Evolutionary conservation across 163 green algal genomes (phyloP), one percentile per base, ranked within the genome.

Genomic region (Coccomyxa subellipsoidea): DNA sequence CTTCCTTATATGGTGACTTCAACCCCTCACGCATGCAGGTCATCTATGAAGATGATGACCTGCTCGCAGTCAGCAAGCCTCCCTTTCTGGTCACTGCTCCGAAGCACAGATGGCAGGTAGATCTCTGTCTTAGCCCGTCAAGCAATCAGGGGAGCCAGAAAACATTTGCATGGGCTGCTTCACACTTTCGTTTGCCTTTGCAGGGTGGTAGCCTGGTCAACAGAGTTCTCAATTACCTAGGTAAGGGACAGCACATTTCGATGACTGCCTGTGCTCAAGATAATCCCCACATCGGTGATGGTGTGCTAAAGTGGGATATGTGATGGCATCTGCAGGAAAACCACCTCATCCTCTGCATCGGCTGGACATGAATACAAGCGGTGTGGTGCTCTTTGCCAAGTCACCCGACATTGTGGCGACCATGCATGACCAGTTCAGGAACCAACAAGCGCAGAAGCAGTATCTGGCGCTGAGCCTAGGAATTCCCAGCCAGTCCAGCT

Each of bases 1-100:
- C n/a, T n/a, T n/a, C n/a, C n/a, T n/a, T n/a, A n/a, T n/a, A n/a
- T n/a, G n/a, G n/a, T n/a, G n/a, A n/a, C n/a, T 2, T 59, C 23
- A 59, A 12, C 23, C 15, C 23, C 47, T 59, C 4, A 1, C 21
- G 15, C 21, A 27, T 59, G 72, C 72, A 78, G 32, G 73, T 92
- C 18, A 40, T 92, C 21, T 90, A 85, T 38, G 85, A 92, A 53
- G 89, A 92, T 71, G 80, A 90, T 0, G 72, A 87, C 71, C 70
- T 92, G 21, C 72, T 92, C 36, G 84, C 85, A 40, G 75, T 91
- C 25, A 91, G 90, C 80, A 91, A 91, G 81, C 89, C 89, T 8
- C 47, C 83, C 7, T 78, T 79, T 18, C 38, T 90, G 21, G 86
- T 89, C 15, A 89, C 85, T 4, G 88, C 87, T 5, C 89, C 89